Percentiles rank a stretch among this genome's conserved stretches.
These are phyloP conservation scores for Leucogyrophana mollusca DNA, from an alignment of 768 basidiomycete genomes.

Conservation along the genomic window DNA sequence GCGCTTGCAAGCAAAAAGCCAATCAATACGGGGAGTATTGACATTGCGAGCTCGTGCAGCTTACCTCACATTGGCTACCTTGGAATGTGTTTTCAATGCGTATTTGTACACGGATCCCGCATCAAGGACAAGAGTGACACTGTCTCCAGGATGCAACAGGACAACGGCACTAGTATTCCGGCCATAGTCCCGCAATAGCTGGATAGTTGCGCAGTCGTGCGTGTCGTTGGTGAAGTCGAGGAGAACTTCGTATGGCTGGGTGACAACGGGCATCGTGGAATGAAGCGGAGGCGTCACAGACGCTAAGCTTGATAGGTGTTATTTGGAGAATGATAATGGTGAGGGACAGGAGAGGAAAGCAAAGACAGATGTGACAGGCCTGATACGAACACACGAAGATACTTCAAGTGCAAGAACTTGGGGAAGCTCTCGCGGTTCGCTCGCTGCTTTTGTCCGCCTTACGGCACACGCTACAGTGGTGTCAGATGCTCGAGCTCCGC, in stretches of 20 bases:
- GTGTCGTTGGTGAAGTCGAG: constrained; percentile 74
- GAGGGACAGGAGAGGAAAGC: constrained; percentile 13
- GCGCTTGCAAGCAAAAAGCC: constrained; percentile 41
- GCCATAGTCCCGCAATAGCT: constrained; percentile 65
- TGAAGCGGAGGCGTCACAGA: constrained; percentile 32
- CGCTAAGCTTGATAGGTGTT: constrained; percentile 19
- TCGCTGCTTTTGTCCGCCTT: constrained; percentile 32
- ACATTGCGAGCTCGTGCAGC: constrained; percentile 17
- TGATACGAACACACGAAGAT: constrained; percentile 4
- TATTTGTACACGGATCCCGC: constrained; percentile 70
- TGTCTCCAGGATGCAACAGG: constrained; percentile 60
- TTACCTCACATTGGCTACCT: constrained; percentile 70
- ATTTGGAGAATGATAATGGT: constrained; percentile 8
- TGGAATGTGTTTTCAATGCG: constrained; percentile 61
- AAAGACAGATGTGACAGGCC: constrained; percentile 9
- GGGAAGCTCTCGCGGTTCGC: constrained; percentile 18
- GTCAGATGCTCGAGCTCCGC: constrained; percentile 6
- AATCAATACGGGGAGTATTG: neutral
- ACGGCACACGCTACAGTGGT: constrained; percentile 27
- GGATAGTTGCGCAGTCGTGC: constrained; percentile 59
- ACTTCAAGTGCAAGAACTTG: constrained; percentile 9
- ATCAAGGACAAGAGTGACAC: constrained; percentile 64
- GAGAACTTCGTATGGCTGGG: constrained; percentile 61
- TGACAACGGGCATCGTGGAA: constrained; percentile 54
- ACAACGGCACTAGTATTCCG: constrained; percentile 51